These are phyloP conservation scores for Penicillium frequentans DNA, from an alignment of 2,329 filamentous ascomycete species.

Conservation along the genomic window DNA sequence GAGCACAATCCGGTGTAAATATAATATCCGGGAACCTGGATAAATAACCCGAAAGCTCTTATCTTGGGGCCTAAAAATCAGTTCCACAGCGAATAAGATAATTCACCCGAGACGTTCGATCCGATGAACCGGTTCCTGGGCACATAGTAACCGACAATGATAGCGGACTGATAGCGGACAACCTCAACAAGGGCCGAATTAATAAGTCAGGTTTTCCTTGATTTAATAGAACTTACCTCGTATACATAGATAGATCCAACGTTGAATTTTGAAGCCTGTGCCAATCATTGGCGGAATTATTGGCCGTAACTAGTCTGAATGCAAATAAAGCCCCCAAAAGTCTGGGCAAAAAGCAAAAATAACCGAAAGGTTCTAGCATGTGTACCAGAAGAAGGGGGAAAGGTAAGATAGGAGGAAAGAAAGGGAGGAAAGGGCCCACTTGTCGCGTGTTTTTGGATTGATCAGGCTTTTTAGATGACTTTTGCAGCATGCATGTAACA, in stretches of 20 bases:
- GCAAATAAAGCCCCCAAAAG: background rate
- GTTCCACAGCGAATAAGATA: background rate
- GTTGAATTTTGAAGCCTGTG: background rate
- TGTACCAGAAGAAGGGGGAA: background rate
- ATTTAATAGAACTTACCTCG: background rate
- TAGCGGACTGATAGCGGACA: background rate
- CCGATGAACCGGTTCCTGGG: conserved; percentile 13
- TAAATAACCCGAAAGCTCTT: background rate
- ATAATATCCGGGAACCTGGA: background rate
- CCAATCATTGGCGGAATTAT: background rate
- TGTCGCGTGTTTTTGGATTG: conserved; percentile 2
- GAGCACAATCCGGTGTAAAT: background rate
- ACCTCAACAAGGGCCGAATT: background rate
- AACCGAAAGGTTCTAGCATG: background rate
- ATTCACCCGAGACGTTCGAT: background rate
- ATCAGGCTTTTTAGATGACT: background rate
- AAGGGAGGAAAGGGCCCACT: conserved; percentile 1
- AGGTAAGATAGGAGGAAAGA: background rate
- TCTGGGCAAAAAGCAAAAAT: background rate
- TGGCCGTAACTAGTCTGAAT: background rate
- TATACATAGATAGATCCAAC: background rate
- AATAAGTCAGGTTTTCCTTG: background rate
- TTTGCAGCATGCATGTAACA: background rate
- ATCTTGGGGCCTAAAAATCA: background rate
- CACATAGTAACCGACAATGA: background rate